Evolutionary conservation across 257 asterid genomes (phyloP), one percentile per base, ranked within the genome.

Genomic region (Knoxia roxburghii): DNA sequence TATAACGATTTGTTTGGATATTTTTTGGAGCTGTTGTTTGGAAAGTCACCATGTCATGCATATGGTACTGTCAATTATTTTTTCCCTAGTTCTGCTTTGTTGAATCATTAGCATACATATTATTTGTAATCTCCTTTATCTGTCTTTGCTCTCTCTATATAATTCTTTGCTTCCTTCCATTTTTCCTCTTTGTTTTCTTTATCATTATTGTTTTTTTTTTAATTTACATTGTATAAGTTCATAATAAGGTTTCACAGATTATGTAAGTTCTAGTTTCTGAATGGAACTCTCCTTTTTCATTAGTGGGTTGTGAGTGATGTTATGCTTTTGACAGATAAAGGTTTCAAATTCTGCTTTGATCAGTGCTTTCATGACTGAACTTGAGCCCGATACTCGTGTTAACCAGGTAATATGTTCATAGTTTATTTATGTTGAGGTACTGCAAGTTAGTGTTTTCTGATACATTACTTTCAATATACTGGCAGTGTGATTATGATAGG

Each of bases 291-390:
- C 5, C 5, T 21, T 32, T 62, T 35, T 14, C 11, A 21, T 23
- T 29, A 24, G 39, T 12, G 33, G 2, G 48, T 45, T 65, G 23
- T 48, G 23, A 57, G 0, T 57, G 3, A 32, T 33, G 8, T 50
- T 18, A 58, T 57, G 8, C 30, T 27, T 68, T 67, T 62, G 67
- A 65, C 95, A 92, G 99, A 90, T 90, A 51, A 94, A 94, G 82
- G 97, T 94, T 76, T 94, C 99, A 71, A 94, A 94, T 76, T 94
- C 99, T 74, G 97, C 99, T 75, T 90, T 90, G 64, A 79, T 90
- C 73, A 88, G 95, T 70, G 99, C 99, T 72, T 90, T 94, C 72
- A 94, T 94, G 99, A 85, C 97, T 51, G 96, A 88, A 68, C 81
- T 90, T 69, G 91, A 94, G 78, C 80, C 95, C 13, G 99, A 94